Evolutionary conservation across 2,329 filamentous ascomycete species (phyloP).

Genomic region (Kalmusia sp.): DNA sequence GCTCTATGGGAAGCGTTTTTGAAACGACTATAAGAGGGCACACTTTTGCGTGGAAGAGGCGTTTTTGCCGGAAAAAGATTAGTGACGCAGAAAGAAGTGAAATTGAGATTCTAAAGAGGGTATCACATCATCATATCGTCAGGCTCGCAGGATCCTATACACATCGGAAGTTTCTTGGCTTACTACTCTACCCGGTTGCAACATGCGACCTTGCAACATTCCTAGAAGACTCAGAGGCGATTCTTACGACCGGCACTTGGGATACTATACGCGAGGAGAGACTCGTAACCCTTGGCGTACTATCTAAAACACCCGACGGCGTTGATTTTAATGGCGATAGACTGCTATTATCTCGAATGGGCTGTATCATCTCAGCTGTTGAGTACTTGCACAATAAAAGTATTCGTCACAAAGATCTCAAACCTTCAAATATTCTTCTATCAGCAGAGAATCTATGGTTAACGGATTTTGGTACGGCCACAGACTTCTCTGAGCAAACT

Average conservation of each 20-base stretch:
- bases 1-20: constrained; percentile 26
- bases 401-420: constrained; percentile 34
- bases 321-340: neutral
- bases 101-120: constrained; percentile 29
- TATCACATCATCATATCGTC: constrained; percentile 28
- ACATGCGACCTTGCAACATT: constrained; percentile 24
- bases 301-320: neutral
- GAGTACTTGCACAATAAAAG: constrained; percentile 25
- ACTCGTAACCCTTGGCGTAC: neutral
- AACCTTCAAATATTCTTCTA: constrained; percentile 28
- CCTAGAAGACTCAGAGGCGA: constrained; percentile 23
- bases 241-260: neutral
- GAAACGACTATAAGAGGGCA: constrained; percentile 24
- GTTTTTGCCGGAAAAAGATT: constrained; percentile 19
- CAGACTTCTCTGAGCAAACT: constrained; percentile 25
- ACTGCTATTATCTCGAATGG: constrained; percentile 16
- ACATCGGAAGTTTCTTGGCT: constrained; percentile 22
- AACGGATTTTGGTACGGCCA: constrained; percentile 32
- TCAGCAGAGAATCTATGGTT: constrained; percentile 21
- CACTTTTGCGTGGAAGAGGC: constrained; percentile 27
- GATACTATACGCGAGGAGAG: constrained; percentile 1
- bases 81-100: constrained; percentile 24
- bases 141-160: constrained; percentile 29
- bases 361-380: constrained; percentile 25
- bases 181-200: constrained; percentile 30